Evolutionary conservation across 306 rosid species (phyloP).

Genomic region (Vicia faba): DNA sequence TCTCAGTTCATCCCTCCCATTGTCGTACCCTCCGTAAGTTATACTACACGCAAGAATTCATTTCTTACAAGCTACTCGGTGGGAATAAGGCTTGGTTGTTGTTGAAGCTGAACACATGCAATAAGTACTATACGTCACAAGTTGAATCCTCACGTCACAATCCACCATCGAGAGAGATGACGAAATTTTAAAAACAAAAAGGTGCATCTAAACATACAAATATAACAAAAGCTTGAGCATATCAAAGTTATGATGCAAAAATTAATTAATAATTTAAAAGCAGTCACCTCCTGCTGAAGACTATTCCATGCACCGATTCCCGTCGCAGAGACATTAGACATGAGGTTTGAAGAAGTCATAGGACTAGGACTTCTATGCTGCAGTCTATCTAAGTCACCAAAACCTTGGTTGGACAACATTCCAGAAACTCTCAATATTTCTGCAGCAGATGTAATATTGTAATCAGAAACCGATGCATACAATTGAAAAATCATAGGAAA

Average conservation of each 20-base stretch:
- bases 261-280: slow-evolving; percentile 12
- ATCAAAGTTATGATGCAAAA: slow-evolving; percentile 12
- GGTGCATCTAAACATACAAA: slow-evolving; percentile 2
- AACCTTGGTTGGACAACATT: slow-evolving; percentile 97
- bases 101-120: slow-evolving; percentile 11
- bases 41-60: neutral
- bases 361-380: slow-evolving; percentile 99
- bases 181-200: neutral
- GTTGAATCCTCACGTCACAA: slow-evolving; percentile 10
- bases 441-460: slow-evolving; percentile 48
- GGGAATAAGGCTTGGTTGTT: slow-evolving; percentile 4
- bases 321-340: slow-evolving; percentile 75
- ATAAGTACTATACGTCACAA: neutral
- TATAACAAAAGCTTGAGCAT: slow-evolving; percentile 24
- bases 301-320: slow-evolving; percentile 92
- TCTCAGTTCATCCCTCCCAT: neutral
- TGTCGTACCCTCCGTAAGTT: neutral
- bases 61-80: neutral
- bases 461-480: slow-evolving; percentile 38
- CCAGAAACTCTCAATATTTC: slow-evolving; percentile 94
- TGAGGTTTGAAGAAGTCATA: slow-evolving; percentile 90
- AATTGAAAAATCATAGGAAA: slow-evolving; percentile 22
- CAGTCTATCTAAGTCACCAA: slow-evolving; percentile 92
- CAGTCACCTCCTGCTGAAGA: slow-evolving; percentile 82
- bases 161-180: slow-evolving; percentile 7